phyloP scores from a whole-genome alignment of 2,329 filamentous ascomycete genomes.

The Trichophyton rubrum region DNA sequence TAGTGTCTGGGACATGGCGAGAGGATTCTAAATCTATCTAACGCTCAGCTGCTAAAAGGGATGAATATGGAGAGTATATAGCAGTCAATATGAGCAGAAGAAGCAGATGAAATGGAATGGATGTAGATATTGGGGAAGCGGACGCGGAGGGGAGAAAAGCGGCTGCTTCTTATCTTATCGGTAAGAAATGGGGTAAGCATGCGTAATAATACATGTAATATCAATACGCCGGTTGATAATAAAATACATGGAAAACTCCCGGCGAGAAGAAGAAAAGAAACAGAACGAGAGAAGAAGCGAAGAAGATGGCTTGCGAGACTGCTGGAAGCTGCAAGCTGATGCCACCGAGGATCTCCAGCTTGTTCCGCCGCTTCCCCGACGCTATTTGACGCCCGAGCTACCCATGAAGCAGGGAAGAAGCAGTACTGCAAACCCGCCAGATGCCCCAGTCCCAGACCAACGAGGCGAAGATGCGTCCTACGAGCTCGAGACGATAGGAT shows the following conservation, averaged over 20 bases:
- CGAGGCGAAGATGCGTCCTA: not conserved
- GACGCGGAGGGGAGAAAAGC: not conserved
- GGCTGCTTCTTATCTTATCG: not conserved
- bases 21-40: no score
- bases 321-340: not conserved
- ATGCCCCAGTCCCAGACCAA: constrained; percentile 2
- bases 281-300: not conserved
- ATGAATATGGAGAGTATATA: no score
- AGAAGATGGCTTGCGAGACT: not conserved
- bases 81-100: no score
- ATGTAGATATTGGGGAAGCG: not conserved
- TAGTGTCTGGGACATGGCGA: constrained; percentile 19
- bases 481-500: not conserved
- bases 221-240: not conserved
- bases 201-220: not conserved
- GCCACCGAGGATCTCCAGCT: not conserved
- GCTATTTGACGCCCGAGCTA: not conserved
- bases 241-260: not conserved
- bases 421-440: not conserved
- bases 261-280: not conserved
- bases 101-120: no score
- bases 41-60: no score
- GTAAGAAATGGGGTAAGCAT: not conserved
- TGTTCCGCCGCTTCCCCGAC: not conserved
- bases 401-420: not conserved